Conservation (phyloP, 495 filamentous ascomycete species). For the Penicillium parvum region DNA sequence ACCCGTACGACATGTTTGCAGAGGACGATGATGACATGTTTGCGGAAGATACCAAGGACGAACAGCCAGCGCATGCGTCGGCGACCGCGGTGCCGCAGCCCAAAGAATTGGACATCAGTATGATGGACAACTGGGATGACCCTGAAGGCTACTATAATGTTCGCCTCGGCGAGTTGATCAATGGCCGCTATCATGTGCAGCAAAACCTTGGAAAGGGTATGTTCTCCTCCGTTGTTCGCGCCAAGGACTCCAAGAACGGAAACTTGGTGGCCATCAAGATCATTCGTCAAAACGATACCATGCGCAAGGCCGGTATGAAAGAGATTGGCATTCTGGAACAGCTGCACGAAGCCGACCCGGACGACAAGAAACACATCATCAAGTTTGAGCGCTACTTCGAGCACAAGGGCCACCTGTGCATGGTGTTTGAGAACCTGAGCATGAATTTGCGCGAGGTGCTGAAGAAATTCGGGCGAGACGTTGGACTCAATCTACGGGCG, state of each 20-base stretch:
- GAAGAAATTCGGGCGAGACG: slow-evolving; percentile 92
- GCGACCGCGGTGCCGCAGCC: slow-evolving; percentile 51
- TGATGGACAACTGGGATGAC: slow-evolving; percentile 93
- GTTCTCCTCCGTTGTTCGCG: slow-evolving; percentile 93
- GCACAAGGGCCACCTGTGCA: slow-evolving; percentile 90
- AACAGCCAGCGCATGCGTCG: slow-evolving; percentile 38
- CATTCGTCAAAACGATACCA: slow-evolving; percentile 88
- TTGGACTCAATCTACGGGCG: slow-evolving; percentile 82
- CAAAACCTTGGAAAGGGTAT: slow-evolving; percentile 88
- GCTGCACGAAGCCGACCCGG: slow-evolving; percentile 74
- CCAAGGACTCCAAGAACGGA: slow-evolving; percentile 70
- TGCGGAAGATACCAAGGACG: slow-evolving; percentile 54
- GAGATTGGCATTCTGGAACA: slow-evolving; percentile 89
- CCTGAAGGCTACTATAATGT: slow-evolving; percentile 93
- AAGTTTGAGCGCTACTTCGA: slow-evolving; percentile 83
- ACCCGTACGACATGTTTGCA: slow-evolving; percentile 93
- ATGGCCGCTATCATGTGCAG: slow-evolving; percentile 81
- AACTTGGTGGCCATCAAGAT: slow-evolving; percentile 85
- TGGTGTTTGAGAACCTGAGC: slow-evolving; percentile 92
- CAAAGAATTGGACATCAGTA: slow-evolving; percentile 68
- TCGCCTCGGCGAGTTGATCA: slow-evolving; percentile 80
- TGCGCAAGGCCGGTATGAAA: slow-evolving; percentile 89
- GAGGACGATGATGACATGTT: slow-evolving; percentile 91
- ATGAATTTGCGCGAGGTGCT: slow-evolving; percentile 93
- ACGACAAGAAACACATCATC: slow-evolving; percentile 89